Percentiles rank a stretch among this genome's conserved stretches.
phyloP scores from a whole-genome alignment of 2,329 filamentous ascomycete genomes.

The Ascochyta koolunga region DNA sequence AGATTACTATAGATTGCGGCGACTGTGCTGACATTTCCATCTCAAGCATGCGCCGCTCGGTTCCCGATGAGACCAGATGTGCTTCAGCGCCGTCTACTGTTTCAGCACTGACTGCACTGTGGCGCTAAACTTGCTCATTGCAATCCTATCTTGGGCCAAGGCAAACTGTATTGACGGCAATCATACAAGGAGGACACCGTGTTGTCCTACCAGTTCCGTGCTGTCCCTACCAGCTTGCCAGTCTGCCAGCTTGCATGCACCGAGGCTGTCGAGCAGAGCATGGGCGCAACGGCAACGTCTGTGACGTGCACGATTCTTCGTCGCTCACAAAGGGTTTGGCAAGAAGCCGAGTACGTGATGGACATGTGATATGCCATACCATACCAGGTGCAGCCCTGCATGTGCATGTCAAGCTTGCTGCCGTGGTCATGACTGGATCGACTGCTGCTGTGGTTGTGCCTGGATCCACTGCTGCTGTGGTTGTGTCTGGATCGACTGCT shows the following conservation, averaged over 20 bases:
- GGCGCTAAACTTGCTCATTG: constrained; percentile 47
- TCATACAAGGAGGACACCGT: constrained; percentile 9
- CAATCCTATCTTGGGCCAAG: constrained; percentile 2
- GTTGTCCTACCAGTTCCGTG: neutral
- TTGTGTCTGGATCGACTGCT: constrained; percentile 8
- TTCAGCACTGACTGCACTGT: constrained; percentile 28
- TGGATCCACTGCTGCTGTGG: neutral
- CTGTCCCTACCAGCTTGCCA: too few species aligned
- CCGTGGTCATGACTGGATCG: too few species aligned
- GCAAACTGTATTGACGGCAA: constrained; percentile 2
- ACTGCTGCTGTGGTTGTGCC: too few species aligned
- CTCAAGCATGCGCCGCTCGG: constrained; percentile 14
- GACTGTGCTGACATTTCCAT: constrained; percentile 19
- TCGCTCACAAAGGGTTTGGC: neutral
- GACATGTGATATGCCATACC: neutral
- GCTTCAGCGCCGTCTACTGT: constrained; percentile 21
- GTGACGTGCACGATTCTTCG: neutral
- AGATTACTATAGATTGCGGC: constrained; percentile 21
- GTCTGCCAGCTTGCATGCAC: neutral
- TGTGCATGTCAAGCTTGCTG: neutral
- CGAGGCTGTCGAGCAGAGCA: neutral
- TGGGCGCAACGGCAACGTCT: neutral
- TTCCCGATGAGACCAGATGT: constrained; percentile 32
- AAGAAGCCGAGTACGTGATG: neutral
- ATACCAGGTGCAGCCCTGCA: too few species aligned